Conservation (phyloP, 345 rosid genomes). For the Linum lewisii region DNA sequence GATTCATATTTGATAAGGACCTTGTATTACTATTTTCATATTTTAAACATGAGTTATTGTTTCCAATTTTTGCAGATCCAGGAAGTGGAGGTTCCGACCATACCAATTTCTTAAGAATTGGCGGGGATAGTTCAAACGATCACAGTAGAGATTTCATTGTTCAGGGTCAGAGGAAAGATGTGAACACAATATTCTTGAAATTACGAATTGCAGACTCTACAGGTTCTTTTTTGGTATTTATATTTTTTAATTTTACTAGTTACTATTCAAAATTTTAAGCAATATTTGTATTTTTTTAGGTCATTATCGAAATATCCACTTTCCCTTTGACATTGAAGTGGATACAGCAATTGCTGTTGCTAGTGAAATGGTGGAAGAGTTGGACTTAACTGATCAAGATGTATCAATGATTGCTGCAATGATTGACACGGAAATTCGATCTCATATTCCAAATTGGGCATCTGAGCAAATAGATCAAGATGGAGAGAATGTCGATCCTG, state of each 20-base stretch:
- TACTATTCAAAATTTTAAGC: slow-evolving; percentile 1
- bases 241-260: background rate
- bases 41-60: background rate
- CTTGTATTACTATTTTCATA: background rate
- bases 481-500: slow-evolving; percentile 21
- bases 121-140: slow-evolving; percentile 26
- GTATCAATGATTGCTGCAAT: slow-evolving; percentile 59
- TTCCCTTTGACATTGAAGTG: slow-evolving; percentile 79
- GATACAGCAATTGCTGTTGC: slow-evolving; percentile 87
- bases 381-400: slow-evolving; percentile 88
- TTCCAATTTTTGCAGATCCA: background rate
- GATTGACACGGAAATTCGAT: slow-evolving; percentile 67
- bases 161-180: slow-evolving; percentile 75
- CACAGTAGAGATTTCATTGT: slow-evolving; percentile 48
- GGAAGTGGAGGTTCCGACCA: slow-evolving; percentile 30
- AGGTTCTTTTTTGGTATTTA: slow-evolving; percentile 40
- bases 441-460: slow-evolving; percentile 65
- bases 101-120: slow-evolving; percentile 13
- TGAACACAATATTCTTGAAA: slow-evolving; percentile 72
- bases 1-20: background rate
- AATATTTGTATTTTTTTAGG: slow-evolving; percentile 33
- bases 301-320: slow-evolving; percentile 77
- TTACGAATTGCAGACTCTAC: slow-evolving; percentile 71
- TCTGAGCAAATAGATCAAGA: slow-evolving; percentile 14
- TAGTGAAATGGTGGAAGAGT: slow-evolving; percentile 89